phyloP scores from a whole-genome alignment of 2,329 filamentous ascomycete species.

The Ploettnerulaceae sp. region DNA sequence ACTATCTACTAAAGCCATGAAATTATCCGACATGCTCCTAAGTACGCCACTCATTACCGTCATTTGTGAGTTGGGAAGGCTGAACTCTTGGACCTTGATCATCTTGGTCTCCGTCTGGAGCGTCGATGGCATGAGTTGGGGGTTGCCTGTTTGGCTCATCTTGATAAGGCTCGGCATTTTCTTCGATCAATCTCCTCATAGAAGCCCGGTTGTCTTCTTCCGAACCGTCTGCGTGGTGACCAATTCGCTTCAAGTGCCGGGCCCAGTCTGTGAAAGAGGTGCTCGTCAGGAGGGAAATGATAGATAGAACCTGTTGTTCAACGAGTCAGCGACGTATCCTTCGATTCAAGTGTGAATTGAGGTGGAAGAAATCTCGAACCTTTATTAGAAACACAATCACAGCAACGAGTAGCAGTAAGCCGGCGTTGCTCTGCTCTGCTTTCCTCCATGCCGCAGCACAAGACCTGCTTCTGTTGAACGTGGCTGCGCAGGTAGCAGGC shows the following conservation, averaged over 20 bases:
- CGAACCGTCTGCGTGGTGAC: constrained; percentile 17
- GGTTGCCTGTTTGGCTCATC: constrained; percentile 18
- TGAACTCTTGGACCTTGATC: constrained; percentile 24
- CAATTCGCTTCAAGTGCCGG: constrained; percentile 17
- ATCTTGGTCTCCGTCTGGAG: constrained; percentile 4
- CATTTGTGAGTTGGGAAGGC: constrained; percentile 24
- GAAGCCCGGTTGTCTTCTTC: constrained; percentile 23
- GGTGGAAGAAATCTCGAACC: constrained; percentile 37
- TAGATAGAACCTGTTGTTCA: constrained; percentile 20
- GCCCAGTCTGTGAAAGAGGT: constrained; percentile 23
- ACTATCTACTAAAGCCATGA: neutral
- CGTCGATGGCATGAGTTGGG: neutral
- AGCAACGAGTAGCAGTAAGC: constrained; percentile 51
- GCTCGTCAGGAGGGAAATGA: constrained; percentile 28
- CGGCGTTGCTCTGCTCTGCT: constrained; percentile 48
- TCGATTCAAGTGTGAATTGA: neutral
- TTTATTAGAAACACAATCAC: constrained; percentile 51
- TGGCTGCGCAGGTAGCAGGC: constrained; percentile 19
- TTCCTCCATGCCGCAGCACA: constrained; percentile 55
- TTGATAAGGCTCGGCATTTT: constrained; percentile 22
- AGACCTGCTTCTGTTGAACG: constrained; percentile 24
- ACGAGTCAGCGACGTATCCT: neutral
- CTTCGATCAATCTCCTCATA: constrained; percentile 27
- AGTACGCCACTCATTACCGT: constrained; percentile 25
- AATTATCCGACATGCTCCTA: constrained; percentile 3